These are phyloP conservation scores for Scheffersomyces insectosa DNA, from an alignment of 1,139 yeast genomes.

Conservation along the genomic window DNA sequence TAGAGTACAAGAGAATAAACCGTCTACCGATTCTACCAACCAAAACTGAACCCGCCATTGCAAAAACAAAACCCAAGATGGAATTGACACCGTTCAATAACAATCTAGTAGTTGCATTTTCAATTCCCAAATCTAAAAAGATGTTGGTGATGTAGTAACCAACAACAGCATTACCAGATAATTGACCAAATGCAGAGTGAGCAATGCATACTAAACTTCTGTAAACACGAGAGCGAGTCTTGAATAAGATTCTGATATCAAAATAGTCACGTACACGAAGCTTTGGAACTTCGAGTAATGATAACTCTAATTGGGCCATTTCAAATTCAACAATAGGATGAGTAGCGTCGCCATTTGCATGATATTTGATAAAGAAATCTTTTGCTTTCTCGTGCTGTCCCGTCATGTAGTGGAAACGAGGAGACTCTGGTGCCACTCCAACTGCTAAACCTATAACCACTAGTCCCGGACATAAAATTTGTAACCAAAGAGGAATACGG, in stretches of 20 bases:
- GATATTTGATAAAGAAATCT: conserved; percentile 20
- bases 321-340: conserved; percentile 19
- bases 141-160: conserved; percentile 20
- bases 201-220: conserved; percentile 7
- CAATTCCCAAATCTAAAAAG: conserved; percentile 18
- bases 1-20: conserved; percentile 19
- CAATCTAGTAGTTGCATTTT: conserved; percentile 15
- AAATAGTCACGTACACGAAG: conserved; percentile 5
- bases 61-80: conserved; percentile 14
- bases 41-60: conserved; percentile 17
- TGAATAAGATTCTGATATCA: conserved; percentile 9
- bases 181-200: conserved; percentile 15
- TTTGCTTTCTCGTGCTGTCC: conserved; percentile 40
- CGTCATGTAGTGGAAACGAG: conserved; percentile 49
- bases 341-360: conserved; percentile 19
- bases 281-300: neutral
- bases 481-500: conserved; percentile 21
- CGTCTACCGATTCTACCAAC: conserved; percentile 11
- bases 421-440: conserved; percentile 53
- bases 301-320: conserved; percentile 16
- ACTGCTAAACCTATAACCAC: conserved; percentile 23
- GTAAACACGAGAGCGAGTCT: conserved; percentile 1
- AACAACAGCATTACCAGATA: conserved; percentile 20
- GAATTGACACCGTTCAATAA: conserved; percentile 19
- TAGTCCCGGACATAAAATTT: conserved; percentile 19